phyloP scores from a whole-genome alignment of 148 eudicot species.

The Mesembryanthemum crystallinum region DNA sequence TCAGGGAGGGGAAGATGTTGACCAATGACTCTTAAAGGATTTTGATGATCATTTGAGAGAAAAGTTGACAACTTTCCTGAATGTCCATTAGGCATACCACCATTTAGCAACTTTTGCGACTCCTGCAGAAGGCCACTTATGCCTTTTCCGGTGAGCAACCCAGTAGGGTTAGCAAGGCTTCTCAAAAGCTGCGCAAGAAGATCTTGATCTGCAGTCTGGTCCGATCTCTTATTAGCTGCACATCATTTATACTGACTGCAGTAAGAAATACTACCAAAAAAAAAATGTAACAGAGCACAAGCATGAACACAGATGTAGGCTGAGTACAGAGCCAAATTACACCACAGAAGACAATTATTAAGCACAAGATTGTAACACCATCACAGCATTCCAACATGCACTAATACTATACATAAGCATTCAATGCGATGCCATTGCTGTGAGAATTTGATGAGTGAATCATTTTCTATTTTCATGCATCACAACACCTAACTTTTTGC shows the following conservation, averaged over 20 bases:
- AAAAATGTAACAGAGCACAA: neutral
- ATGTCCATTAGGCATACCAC: conserved; percentile 35
- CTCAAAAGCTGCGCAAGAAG: conserved; percentile 58
- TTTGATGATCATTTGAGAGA: conserved; percentile 26
- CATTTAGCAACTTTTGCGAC: conserved; percentile 48
- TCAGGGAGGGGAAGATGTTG: conserved; percentile 22
- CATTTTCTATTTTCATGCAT: neutral
- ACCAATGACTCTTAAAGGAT: conserved; percentile 22
- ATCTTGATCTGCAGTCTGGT: conserved; percentile 54
- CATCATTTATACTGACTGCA: neutral
- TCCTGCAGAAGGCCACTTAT: conserved; percentile 42
- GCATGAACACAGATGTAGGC: neutral
- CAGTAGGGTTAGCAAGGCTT: conserved; percentile 60
- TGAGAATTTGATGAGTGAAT: too few relatives aligned
- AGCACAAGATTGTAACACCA: neutral
- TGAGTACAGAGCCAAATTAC: neutral
- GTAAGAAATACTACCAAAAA: neutral
- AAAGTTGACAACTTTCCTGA: conserved; percentile 37
- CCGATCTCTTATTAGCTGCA: conserved; percentile 59
- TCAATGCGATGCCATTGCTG: neutral
- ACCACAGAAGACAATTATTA: neutral
- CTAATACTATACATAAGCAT: neutral
- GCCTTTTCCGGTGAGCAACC: conserved; percentile 34
- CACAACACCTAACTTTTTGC: neutral
- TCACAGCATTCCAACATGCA: neutral